Evolutionary conservation across 148 eudicot genomes (phyloP), one percentile per base, ranked within the genome.

Genomic region (Beta vulgaris): DNA sequence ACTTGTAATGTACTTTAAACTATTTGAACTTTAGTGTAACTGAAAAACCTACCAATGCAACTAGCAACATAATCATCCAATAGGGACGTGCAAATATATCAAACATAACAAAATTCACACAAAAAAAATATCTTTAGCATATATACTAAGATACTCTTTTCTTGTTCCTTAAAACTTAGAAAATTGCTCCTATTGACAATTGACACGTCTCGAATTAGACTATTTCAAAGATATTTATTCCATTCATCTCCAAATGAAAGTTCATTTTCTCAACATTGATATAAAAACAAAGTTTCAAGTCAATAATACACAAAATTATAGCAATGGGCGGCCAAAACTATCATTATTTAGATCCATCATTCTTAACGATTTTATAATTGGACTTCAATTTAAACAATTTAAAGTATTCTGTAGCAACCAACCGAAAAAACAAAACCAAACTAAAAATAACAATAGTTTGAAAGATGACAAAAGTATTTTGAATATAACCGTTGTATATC

Each of bases 1-100:
- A 46, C 3, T n/a, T 54, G 29, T 54, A 54, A 54, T 54, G 7
- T 54, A 21, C 13, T 1, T 54, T 54, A 23, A n/a, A 54, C 6
- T 54, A 54, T 7, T 6, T 54, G n/a, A 54, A 23, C 21, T 10
- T 37, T n/a, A 35, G 31, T 21, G 54, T 43, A 73, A 73, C 67
- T 2, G 67, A 29, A 73, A 73, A 73, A 73, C 76, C 76, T 62
- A 59, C 39, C 69, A 60, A 31, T 5, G 19, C 65, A 60, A 61
- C 65, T 3, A 61, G n/a, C 25, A 69, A 57, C 75, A 72, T 9
- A 58, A 55, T 58, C 54, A 31, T 43, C 49, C 48, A 59, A 72
- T 21, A 72, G 21, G 44, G 23, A 58, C 65, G 25, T 55, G 21
- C 44, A 72, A 58, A 62, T 60, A 58, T 23, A 54, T 55, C 34